Percentiles rank a stretch among this genome's conserved stretches.
phyloP scores from a whole-genome alignment of 1,284 basidiomycete genomes.

The Leucoagaricus sp. region DNA sequence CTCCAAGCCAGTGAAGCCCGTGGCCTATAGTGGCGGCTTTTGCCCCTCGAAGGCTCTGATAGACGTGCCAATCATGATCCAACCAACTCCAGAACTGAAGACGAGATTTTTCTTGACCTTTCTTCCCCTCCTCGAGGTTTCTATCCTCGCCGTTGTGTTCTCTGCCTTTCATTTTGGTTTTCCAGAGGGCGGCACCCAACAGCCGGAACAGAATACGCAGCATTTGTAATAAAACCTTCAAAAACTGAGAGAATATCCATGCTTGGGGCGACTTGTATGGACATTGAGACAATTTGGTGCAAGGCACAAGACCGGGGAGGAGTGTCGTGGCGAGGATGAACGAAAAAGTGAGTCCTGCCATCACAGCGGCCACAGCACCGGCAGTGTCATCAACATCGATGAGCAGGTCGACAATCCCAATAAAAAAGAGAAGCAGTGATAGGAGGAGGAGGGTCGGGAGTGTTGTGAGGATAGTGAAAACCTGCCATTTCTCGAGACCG shows the following conservation, averaged over 20 bases:
- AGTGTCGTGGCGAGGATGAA: conserved; percentile 20
- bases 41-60: not conserved
- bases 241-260: not conserved
- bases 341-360: conserved; percentile 18
- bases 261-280: conserved; percentile 19
- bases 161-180: too few species aligned
- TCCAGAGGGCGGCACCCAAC: too few species aligned
- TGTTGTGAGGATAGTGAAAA: conserved; percentile 21
- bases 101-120: not conserved
- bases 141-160: too few species aligned
- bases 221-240: not conserved
- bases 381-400: conserved; percentile 19
- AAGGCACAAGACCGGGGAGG: conserved; percentile 17
- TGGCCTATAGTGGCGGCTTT: not conserved
- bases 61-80: not conserved
- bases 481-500: conserved; percentile 23
- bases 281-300: conserved; percentile 12
- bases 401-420: conserved; percentile 24
- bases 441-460: conserved; percentile 26
- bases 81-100: not conserved
- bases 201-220: too few species aligned
- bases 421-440: conserved; percentile 26
- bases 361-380: conserved; percentile 17
- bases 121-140: not conserved
- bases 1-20: not conserved